Evolutionary conservation across 2,329 filamentous ascomycete genomes (phyloP).

Genomic region (Pseudogymnoascus sp.): DNA sequence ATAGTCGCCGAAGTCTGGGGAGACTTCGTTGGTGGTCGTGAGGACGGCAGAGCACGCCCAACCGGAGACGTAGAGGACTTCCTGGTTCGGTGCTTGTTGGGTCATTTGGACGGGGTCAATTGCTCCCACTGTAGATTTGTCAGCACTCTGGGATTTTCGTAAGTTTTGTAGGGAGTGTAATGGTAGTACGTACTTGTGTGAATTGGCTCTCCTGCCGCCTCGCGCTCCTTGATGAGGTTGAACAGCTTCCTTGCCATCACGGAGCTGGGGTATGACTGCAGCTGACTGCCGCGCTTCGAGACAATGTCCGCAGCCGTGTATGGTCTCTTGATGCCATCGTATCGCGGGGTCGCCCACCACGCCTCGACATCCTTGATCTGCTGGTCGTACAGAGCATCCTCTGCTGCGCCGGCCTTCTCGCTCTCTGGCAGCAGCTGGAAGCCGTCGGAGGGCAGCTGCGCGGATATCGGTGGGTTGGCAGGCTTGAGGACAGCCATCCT

Average conservation of each 20-base stretch:
- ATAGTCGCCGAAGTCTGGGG: conserved; percentile 95
- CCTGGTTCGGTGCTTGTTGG: conserved; percentile 91
- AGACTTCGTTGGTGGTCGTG: conserved; percentile 93
- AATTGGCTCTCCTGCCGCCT: conserved; percentile 73
- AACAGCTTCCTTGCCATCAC: conserved; percentile 94
- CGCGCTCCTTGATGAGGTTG: conserved; percentile 72
- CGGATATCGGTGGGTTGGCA: conserved; percentile 23
- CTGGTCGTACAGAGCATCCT: conserved; percentile 77
- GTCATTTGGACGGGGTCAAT: conserved; percentile 99
- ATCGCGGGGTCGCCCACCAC: conserved; percentile 86
- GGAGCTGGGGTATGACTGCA: conserved; percentile 84
- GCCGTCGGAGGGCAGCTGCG: conserved; percentile 48
- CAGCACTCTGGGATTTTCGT: conserved; percentile 11
- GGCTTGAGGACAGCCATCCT: conserved; percentile 22
- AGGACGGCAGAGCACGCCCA: conserved; percentile 95
- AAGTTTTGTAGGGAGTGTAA: conserved; percentile 8
- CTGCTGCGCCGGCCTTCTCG: conserved; percentile 68
- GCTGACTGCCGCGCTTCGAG: conserved; percentile 80
- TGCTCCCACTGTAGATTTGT: conserved; percentile 63
- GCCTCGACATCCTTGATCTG: conserved; percentile 77
- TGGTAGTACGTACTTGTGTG: conserved; percentile 65
- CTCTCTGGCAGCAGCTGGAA: conserved; percentile 78
- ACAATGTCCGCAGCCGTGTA: conserved; percentile 89
- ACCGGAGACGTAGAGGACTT: conserved; percentile 90
- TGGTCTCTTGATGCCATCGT: conserved; percentile 79